Evolutionary conservation across 495 filamentous ascomycete species (phyloP).

Genomic region (Thermochaetoides thermophila): DNA sequence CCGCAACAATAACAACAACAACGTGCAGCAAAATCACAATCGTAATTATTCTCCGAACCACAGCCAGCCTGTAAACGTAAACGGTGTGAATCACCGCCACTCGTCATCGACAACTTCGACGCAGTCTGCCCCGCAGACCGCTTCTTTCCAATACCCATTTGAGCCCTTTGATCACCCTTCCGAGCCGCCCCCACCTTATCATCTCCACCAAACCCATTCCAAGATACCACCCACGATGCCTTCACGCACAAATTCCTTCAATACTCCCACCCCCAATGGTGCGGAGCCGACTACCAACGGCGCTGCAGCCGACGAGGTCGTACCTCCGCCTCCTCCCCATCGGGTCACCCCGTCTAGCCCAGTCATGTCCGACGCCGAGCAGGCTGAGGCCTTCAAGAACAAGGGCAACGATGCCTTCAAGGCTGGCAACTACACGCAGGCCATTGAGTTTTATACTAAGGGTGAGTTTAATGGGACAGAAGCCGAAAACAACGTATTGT

Average conservation of each 20-base stretch:
- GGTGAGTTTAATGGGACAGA: conserved; percentile 33
- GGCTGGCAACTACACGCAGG: conserved; percentile 67
- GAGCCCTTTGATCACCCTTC: no score
- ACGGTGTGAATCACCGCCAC: no score
- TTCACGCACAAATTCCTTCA: conserved; percentile 22
- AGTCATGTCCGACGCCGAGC: conserved; percentile 39
- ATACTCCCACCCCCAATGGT: conserved; percentile 36
- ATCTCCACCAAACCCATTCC: no score
- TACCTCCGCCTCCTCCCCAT: conserved; percentile 72
- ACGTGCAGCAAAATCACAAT: no score
- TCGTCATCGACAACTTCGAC: no score
- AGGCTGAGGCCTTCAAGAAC: conserved; percentile 81
- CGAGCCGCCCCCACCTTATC: no score
- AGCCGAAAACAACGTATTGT: not conserved
- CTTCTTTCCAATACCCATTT: no score
- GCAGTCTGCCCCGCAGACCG: no score
- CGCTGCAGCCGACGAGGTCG: conserved; percentile 21
- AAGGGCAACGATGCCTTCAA: conserved; percentile 95
- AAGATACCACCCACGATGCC: conserved; percentile 15
- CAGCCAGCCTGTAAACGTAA: no score
- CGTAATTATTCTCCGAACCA: no score
- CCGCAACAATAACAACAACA: conserved; percentile 8
- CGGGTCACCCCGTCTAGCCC: conserved; percentile 45
- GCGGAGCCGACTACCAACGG: conserved; percentile 28
- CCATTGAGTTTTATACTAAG: conserved; percentile 87